Conservation (phyloP, 2,329 filamentous ascomycete genomes). For the Colletotrichum shisoi region DNA sequence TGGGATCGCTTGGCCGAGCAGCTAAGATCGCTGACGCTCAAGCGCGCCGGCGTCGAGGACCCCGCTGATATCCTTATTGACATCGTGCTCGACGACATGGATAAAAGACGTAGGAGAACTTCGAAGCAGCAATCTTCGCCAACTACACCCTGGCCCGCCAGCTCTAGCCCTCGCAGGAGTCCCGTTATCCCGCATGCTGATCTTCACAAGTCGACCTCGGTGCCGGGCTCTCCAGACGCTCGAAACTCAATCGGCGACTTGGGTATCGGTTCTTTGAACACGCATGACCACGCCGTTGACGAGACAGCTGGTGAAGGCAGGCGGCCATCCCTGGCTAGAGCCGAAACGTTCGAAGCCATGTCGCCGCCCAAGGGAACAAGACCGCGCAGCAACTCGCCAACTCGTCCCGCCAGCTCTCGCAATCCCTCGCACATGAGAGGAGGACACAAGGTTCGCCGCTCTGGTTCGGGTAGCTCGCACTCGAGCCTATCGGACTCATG, state of each 20-base stretch:
- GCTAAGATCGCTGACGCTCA: slow-evolving; percentile 85
- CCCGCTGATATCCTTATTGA: slow-evolving; percentile 88
- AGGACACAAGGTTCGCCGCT: slow-evolving; percentile 80
- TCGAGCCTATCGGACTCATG: slow-evolving; percentile 75
- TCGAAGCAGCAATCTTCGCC: slow-evolving; percentile 86
- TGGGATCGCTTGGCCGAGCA: slow-evolving; percentile 96
- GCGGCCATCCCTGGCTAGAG: slow-evolving; percentile 56
- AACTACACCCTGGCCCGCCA: slow-evolving; percentile 71
- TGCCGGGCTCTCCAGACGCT: slow-evolving; percentile 68
- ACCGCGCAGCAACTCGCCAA: slow-evolving; percentile 82
- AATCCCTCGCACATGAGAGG: slow-evolving; percentile 74
- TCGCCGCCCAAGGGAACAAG: slow-evolving; percentile 57
- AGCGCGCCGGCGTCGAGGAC: slow-evolving; percentile 86
- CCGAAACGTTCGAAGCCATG: slow-evolving; percentile 58
- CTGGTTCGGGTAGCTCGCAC: slow-evolving; percentile 90
- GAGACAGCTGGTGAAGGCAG: slow-evolving; percentile 50
- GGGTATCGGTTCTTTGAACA: slow-evolving; percentile 66
- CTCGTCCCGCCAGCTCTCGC: slow-evolving; percentile 77
- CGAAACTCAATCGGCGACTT: slow-evolving; percentile 59
- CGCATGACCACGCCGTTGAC: slow-evolving; percentile 60
- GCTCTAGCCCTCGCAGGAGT: slow-evolving; percentile 66
- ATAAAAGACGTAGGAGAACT: slow-evolving; percentile 85
- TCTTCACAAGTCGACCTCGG: slow-evolving; percentile 71
- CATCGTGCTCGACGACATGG: slow-evolving; percentile 95
- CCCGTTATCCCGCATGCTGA: slow-evolving; percentile 71